Conservation (phyloP, 2,329 filamentous ascomycete species). For the Incumbomyces delicatus region DNA sequence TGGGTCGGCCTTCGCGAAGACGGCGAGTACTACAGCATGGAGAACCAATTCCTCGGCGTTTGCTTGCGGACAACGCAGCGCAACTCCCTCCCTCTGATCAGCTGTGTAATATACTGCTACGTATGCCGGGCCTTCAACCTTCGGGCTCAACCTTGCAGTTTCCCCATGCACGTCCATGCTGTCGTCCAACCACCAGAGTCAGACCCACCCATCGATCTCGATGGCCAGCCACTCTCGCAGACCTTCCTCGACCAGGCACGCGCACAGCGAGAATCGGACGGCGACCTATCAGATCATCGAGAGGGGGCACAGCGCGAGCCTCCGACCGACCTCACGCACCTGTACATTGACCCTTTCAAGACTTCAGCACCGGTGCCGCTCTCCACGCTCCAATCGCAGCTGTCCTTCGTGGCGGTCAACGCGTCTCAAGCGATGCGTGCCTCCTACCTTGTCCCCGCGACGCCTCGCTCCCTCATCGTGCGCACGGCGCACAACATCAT, state of each 20-base stretch:
- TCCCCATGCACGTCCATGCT: slow-evolving; percentile 77
- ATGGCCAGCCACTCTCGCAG: slow-evolving; percentile 34
- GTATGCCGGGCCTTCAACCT: slow-evolving; percentile 66
- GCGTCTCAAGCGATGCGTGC: slow-evolving; percentile 26
- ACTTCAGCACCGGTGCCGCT: slow-evolving; percentile 57
- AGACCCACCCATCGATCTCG: slow-evolving; percentile 41
- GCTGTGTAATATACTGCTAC: slow-evolving; percentile 75
- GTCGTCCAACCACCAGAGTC: slow-evolving; percentile 55
- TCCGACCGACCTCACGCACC: slow-evolving; percentile 13
- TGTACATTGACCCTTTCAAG: slow-evolving; percentile 79
- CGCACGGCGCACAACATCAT: slow-evolving; percentile 74
- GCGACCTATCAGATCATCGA: slow-evolving; percentile 22
- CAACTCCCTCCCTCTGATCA: slow-evolving; percentile 76
- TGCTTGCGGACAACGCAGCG: slow-evolving; percentile 64
- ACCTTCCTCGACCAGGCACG: slow-evolving; percentile 1
- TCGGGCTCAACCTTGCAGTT: slow-evolving; percentile 66
- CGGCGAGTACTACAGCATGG: slow-evolving; percentile 63
- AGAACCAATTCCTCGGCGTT: slow-evolving; percentile 81
- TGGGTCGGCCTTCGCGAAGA: slow-evolving; percentile 63
- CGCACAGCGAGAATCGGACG: too few species aligned
- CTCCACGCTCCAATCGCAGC: slow-evolving; percentile 47
- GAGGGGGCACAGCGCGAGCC: background rate
- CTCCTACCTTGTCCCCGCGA: slow-evolving; percentile 54
- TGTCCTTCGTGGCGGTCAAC: slow-evolving; percentile 42
- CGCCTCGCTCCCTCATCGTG: slow-evolving; percentile 57